These are phyloP conservation scores for Lachancea quebecensis DNA, from an alignment of 805 yeast genomes.

Conservation along the genomic window DNA sequence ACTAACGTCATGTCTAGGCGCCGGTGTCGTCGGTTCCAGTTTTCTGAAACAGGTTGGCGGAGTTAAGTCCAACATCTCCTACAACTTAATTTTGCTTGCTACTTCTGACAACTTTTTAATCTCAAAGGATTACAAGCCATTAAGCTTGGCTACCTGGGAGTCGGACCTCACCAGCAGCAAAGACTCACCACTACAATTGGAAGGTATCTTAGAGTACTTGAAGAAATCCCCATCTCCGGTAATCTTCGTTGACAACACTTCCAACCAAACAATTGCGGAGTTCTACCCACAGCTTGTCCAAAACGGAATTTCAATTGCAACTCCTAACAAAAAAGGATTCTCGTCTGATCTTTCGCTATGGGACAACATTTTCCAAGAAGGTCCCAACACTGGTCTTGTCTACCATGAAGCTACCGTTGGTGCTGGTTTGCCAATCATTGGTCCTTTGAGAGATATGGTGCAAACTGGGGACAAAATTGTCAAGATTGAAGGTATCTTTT, in stretches of 20 bases:
- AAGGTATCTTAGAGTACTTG: slow-evolving; percentile 56
- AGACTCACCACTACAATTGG: slow-evolving; percentile 42
- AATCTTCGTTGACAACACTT: slow-evolving; percentile 89
- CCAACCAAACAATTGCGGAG: slow-evolving; percentile 69
- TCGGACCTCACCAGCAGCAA: slow-evolving; percentile 40
- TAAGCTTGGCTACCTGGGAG: slow-evolving; percentile 55
- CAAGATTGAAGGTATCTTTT: slow-evolving; percentile 91
- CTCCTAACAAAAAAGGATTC: slow-evolving; percentile 97
- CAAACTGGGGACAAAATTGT: slow-evolving; percentile 90
- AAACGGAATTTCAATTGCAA: slow-evolving; percentile 85
- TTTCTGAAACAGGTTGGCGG: slow-evolving; percentile 73
- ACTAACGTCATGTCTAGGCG: slow-evolving; percentile 35
- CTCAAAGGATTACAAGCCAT: slow-evolving; percentile 62
- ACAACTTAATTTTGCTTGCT: slow-evolving; percentile 76
- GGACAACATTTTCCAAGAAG: slow-evolving; percentile 65
- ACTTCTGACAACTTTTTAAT: slow-evolving; percentile 64
- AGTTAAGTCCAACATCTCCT: slow-evolving; percentile 53
- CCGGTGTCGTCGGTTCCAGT: slow-evolving; percentile 95
- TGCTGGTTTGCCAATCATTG: slow-evolving; percentile 93
- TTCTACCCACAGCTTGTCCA: slow-evolving; percentile 68
- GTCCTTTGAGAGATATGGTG: slow-evolving; percentile 80
- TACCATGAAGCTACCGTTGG: slow-evolving; percentile 99
- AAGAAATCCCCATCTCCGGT: slow-evolving; percentile 64
- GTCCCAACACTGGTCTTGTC: slow-evolving; percentile 56
- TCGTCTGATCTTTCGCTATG: slow-evolving; percentile 69